phyloP scores from a whole-genome alignment of 2,329 filamentous ascomycete species.

The Fusarium nurragi region DNA sequence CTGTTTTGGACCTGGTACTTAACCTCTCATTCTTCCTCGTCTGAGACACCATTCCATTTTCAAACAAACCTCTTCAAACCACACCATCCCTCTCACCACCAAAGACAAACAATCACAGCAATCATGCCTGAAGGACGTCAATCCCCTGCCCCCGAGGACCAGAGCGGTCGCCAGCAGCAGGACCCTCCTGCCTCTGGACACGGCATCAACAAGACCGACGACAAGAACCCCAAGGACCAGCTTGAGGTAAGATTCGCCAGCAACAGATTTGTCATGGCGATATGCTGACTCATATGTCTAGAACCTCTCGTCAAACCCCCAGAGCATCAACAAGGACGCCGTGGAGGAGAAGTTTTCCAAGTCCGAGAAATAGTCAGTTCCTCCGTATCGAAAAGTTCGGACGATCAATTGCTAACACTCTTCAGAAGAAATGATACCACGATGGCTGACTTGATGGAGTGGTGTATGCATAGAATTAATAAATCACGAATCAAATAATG shows the following conservation, averaged over 20 bases:
- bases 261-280: rapidly evolving
- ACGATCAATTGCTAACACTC: background rate
- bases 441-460: conserved; percentile 11
- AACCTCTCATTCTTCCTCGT: conserved; percentile 1
- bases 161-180: conserved; percentile 71
- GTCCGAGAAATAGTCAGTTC: conserved; percentile 37
- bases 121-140: conserved; percentile 80
- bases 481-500: conserved; percentile 12
- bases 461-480: conserved; percentile 21
- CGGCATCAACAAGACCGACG: conserved; percentile 61
- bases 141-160: conserved; percentile 78
- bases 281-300: conserved; percentile 39
- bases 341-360: conserved; percentile 70
- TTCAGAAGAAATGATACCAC: conserved; percentile 4
- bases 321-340: conserved; percentile 68
- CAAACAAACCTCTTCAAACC: background rate
- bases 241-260: conserved; percentile 54
- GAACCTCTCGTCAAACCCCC: conserved; percentile 72
- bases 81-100: background rate
- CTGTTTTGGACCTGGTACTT: conserved; percentile 8
- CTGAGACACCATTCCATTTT: background rate
- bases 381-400: rapidly evolving
- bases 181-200: conserved; percentile 67
- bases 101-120: conserved; percentile 37
- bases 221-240: conserved; percentile 61